Conservation (phyloP, 495 filamentous ascomycete genomes). For the Platismatia glauca region DNA sequence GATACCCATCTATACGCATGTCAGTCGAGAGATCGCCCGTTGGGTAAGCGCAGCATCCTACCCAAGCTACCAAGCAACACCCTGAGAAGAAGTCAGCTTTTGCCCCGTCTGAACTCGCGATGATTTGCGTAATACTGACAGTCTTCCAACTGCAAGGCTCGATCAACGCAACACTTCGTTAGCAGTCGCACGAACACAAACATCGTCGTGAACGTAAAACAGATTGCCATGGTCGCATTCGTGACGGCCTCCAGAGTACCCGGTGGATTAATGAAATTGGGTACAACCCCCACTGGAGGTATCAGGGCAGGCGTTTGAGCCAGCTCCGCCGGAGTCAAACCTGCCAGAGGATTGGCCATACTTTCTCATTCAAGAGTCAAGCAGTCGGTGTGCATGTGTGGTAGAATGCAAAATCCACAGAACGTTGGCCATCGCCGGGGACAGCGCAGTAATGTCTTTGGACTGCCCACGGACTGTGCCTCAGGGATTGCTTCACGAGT, state of each 20-base stretch:
- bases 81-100: background rate
- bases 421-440: background rate
- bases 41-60: background rate
- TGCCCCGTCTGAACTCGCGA: background rate
- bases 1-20: background rate
- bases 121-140: background rate
- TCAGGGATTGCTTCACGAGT: background rate
- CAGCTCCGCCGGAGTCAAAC: background rate
- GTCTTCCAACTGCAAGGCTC: background rate
- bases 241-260: background rate
- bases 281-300: background rate
- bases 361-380: background rate
- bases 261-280: background rate
- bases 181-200: background rate
- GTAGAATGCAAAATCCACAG: background rate
- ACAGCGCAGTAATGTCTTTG: background rate
- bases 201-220: background rate
- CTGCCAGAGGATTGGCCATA: background rate
- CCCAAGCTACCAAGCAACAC: constrained; percentile 2
- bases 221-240: constrained; percentile 1
- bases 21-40: background rate
- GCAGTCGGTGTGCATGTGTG: background rate
- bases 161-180: background rate
- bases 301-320: constrained; percentile 1
- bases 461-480: background rate